Percentiles rank a stretch among this genome's conserved stretches.
Evolutionary conservation across 2,329 filamentous ascomycete genomes (phyloP).

Genomic region (Stagonosporopsis chrysanthemi): DNA sequence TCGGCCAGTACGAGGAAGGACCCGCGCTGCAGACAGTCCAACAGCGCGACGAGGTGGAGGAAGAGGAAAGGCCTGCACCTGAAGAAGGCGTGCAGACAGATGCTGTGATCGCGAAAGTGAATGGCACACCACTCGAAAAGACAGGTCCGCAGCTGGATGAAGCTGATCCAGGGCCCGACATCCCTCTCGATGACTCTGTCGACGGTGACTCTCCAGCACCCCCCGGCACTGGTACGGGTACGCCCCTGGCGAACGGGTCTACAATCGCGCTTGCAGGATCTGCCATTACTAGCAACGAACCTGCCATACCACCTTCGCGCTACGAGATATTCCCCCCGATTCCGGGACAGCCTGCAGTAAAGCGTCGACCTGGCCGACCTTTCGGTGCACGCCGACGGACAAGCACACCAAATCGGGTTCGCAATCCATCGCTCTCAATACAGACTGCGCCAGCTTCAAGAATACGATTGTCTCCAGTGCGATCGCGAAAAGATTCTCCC

Average conservation of each 20-base stretch:
- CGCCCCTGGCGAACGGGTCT: conserved; percentile 44
- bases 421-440: conserved; percentile 35
- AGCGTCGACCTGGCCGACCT: conserved; percentile 47
- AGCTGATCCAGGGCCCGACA: conserved; percentile 25
- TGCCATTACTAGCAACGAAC: conserved; percentile 36
- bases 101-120: conserved; percentile 35
- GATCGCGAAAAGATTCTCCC: conserved; percentile 41
- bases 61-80: conserved; percentile 50
- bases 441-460: conserved; percentile 43
- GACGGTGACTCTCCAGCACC: conserved; percentile 44
- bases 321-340: conserved; percentile 82
- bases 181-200: conserved; percentile 38
- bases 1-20: conserved; percentile 82
- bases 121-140: conserved; percentile 30
- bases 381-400: conserved; percentile 49
- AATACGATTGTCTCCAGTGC: conserved; percentile 41
- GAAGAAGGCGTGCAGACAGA: conserved; percentile 55
- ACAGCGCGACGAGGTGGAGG: conserved; percentile 76
- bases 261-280: conserved; percentile 40
- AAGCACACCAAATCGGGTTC: conserved; percentile 43
- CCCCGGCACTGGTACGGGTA: conserved; percentile 27
- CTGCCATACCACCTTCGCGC: conserved; percentile 70
- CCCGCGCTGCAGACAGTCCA: conserved; percentile 86
- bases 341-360: conserved; percentile 55
- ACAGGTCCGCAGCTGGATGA: conserved; percentile 24